Percentiles rank a stretch among this genome's conserved stretches.
phyloP scores from a whole-genome alignment of 1,284 basidiomycete genomes.

The Dichomitus squalens region DNA sequence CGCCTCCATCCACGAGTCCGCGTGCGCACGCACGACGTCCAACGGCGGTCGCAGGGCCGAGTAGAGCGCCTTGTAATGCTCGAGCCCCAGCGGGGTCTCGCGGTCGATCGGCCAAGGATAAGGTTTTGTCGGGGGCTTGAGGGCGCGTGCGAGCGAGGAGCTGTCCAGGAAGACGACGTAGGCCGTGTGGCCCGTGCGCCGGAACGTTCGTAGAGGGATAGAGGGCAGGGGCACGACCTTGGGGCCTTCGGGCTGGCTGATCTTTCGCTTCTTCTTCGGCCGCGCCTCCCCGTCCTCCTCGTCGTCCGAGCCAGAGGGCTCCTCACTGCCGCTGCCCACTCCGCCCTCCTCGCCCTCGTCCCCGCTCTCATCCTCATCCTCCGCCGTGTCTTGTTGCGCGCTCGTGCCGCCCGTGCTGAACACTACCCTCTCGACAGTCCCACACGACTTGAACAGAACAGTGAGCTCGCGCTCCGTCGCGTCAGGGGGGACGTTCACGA shows the following conservation, averaged over 20 bases:
- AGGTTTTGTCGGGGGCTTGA: constrained; percentile 47
- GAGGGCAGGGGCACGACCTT: constrained; percentile 59
- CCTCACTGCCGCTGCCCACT: constrained; percentile 36
- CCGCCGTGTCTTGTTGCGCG: constrained; percentile 34
- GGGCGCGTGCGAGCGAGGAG: constrained; percentile 67
- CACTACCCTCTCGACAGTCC: constrained; percentile 75
- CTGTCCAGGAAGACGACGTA: constrained; percentile 81
- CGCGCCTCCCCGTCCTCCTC: constrained; percentile 36
- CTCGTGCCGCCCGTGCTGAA: constrained; percentile 50
- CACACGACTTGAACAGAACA: constrained; percentile 72
- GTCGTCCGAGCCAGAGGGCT: constrained; percentile 30
- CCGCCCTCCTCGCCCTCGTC: constrained; percentile 40
- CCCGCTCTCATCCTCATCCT: constrained; percentile 37
- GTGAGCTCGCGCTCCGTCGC: constrained; percentile 78
- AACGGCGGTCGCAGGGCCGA: constrained; percentile 71
- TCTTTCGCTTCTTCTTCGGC: constrained; percentile 50
- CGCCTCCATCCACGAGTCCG: constrained; percentile 73
- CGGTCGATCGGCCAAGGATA: constrained; percentile 61
- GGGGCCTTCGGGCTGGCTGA: constrained; percentile 40
- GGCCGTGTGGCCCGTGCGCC: constrained; percentile 65
- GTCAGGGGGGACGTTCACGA: constrained; percentile 86
- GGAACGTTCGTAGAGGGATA: constrained; percentile 55
- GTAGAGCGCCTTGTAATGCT: constrained; percentile 70
- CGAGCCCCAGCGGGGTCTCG: constrained; percentile 64
- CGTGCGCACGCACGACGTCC: constrained; percentile 69